A percentile compares a stretch with the other conserved stretches of the same genome.
phyloP scores from a whole-genome alignment of 2,329 filamentous ascomycete genomes.

The Colletotrichum cereale region DNA sequence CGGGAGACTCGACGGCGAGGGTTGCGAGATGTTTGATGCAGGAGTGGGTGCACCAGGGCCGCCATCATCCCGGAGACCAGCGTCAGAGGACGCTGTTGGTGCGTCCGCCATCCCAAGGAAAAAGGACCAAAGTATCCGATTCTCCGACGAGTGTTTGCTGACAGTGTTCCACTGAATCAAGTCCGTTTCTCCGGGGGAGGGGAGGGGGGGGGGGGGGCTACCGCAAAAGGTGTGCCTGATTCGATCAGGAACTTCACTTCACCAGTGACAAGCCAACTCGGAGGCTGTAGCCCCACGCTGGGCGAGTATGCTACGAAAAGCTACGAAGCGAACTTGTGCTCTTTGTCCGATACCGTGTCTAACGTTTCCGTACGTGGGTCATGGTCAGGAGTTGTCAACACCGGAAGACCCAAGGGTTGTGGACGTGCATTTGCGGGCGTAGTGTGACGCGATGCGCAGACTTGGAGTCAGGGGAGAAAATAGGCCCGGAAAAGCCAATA shows the following conservation, averaged over 20 bases:
- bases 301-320: background rate
- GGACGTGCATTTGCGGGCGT: slow-evolving; percentile 5
- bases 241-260: background rate
- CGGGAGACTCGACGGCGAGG: slow-evolving; percentile 1
- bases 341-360: background rate
- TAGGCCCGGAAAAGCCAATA: slow-evolving; percentile 17
- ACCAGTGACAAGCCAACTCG: background rate
- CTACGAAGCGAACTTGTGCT: background rate
- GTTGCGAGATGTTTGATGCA: slow-evolving; percentile 19
- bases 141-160: slow-evolving; percentile 25
- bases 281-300: background rate
- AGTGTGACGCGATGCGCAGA: slow-evolving; percentile 4
- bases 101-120: slow-evolving; percentile 34
- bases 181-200: slow-evolving; percentile 32
- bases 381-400: background rate
- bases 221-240: background rate
- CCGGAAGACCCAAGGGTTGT: background rate
- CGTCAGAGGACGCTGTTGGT: slow-evolving; percentile 9
- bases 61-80: background rate
- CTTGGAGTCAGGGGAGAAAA: slow-evolving; percentile 6
- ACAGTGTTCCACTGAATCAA: slow-evolving; percentile 32
- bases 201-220: background rate
- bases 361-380: background rate
- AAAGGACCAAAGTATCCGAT: slow-evolving; percentile 26
- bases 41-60: slow-evolving; percentile 18